Conservation (phyloP, 805 yeast species). For the Saccharomyces kudriavzevii region DNA sequence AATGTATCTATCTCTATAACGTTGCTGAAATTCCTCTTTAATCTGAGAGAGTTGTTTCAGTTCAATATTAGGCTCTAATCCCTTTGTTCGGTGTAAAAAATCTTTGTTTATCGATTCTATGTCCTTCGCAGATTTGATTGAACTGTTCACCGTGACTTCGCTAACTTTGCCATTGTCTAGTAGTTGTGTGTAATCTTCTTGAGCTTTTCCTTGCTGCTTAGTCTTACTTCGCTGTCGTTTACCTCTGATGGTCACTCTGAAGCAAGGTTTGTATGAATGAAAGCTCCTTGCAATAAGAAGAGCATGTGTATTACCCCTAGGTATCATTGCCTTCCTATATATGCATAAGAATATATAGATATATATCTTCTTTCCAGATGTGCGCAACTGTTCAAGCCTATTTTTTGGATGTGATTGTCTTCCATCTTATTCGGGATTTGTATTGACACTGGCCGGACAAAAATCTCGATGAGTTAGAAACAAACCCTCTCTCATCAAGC, state of each 20-base stretch:
- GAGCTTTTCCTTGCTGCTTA: background rate
- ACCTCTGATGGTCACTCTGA: background rate
- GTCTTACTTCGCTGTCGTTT: background rate
- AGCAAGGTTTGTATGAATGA: background rate
- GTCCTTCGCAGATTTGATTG: slow-evolving; percentile 3
- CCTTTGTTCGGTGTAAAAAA: slow-evolving; percentile 20
- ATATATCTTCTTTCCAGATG: background rate
- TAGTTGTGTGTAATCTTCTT: background rate
- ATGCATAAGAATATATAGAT: too few species aligned
- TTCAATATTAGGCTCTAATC: slow-evolving; percentile 23
- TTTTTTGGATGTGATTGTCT: background rate
- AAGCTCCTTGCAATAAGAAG: background rate
- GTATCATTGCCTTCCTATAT: background rate
- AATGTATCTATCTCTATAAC: slow-evolving; percentile 16
- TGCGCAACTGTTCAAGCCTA: background rate
- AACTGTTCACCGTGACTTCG: background rate
- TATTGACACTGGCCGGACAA: background rate
- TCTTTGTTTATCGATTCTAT: slow-evolving; percentile 11
- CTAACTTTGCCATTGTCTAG: background rate
- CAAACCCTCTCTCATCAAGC: background rate
- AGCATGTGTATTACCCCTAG: background rate
- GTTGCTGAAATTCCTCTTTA: slow-evolving; percentile 10
- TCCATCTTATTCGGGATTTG: background rate
- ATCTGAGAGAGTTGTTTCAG: slow-evolving; percentile 20
- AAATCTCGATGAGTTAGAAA: background rate